A percentile compares a stretch with the other conserved stretches of the same genome.
Conservation (phyloP, 2,329 filamentous ascomycete genomes). For the Trichothecium roseum region DNA sequence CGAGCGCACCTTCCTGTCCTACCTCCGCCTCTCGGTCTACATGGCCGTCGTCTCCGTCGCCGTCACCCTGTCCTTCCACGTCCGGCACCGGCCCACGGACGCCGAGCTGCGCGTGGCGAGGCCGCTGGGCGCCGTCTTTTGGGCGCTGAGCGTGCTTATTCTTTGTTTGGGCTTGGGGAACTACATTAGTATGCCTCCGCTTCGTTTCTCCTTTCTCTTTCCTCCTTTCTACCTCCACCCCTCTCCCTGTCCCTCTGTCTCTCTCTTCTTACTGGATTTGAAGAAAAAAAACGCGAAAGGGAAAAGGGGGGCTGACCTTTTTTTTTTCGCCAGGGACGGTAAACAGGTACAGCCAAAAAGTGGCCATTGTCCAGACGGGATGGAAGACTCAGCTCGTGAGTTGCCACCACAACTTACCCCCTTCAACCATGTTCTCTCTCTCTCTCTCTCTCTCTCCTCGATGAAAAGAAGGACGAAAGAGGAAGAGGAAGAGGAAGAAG, state of each 20-base stretch:
- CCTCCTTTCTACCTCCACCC: not conserved
- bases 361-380: conserved; percentile 82
- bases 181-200: conserved; percentile 66
- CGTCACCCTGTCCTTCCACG: conserved; percentile 87
- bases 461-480: no score
- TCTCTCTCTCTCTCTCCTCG: no score
- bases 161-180: conserved; percentile 70
- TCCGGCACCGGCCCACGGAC: conserved; percentile 59
- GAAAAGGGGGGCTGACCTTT: no score
- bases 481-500: no score
- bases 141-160: conserved; percentile 69
- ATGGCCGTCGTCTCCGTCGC: conserved; percentile 84
- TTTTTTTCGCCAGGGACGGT: conserved; percentile 42
- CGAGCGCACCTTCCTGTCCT: conserved; percentile 79
- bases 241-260: not conserved
- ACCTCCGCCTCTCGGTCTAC: conserved; percentile 80
- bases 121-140: conserved; percentile 82
- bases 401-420: conserved; percentile 1
- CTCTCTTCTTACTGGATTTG: not conserved
- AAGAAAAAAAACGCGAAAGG: no score
- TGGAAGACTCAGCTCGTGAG: conserved; percentile 81
- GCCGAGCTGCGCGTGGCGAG: conserved; percentile 69
- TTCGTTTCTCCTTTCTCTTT: not conserved
- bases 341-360: conserved; percentile 66
- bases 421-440: no score